Conservation (phyloP, 2,329 filamentous ascomycete genomes). For the Aspergillus sp. region DNA sequence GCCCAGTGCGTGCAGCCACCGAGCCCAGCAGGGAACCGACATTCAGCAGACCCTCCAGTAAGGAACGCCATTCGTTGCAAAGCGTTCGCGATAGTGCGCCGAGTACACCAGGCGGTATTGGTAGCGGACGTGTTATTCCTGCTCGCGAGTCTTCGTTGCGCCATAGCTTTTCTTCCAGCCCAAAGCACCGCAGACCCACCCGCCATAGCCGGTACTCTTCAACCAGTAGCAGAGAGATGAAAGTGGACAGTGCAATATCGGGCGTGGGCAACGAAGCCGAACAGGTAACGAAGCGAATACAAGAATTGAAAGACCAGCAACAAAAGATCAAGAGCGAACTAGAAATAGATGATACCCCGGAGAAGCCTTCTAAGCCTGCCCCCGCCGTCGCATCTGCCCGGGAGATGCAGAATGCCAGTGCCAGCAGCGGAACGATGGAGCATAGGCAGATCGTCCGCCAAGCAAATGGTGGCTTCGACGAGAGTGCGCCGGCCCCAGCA, state of each 20-base stretch:
- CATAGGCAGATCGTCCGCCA: constrained; percentile 16
- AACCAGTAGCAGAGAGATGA: constrained; percentile 42
- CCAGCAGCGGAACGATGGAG: not conserved
- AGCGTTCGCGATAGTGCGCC: constrained; percentile 28
- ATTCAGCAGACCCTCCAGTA: constrained; percentile 26
- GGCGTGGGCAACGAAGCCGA: constrained; percentile 51
- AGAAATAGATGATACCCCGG: constrained; percentile 41
- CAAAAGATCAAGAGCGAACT: constrained; percentile 55
- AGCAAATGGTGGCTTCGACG: constrained; percentile 42
- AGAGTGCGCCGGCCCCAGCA: constrained; percentile 70
- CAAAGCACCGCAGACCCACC: constrained; percentile 56
- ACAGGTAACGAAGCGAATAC: constrained; percentile 60
- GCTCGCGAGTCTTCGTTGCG: constrained; percentile 68
- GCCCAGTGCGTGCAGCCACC: constrained; percentile 22
- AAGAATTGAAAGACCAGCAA: constrained; percentile 60
- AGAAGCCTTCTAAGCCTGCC: constrained; percentile 23
- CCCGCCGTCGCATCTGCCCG: constrained; percentile 18
- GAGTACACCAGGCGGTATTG: constrained; percentile 39
- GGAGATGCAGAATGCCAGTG: constrained; percentile 16
- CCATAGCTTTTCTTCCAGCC: constrained; percentile 54
- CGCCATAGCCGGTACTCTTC: constrained; percentile 45
- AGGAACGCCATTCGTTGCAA: constrained; percentile 41
- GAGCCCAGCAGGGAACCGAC: constrained; percentile 22
- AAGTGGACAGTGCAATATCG: constrained; percentile 42
- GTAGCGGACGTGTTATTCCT: constrained; percentile 61